phyloP scores from a whole-genome alignment of 1,284 basidiomycete genomes.

The Moesziomyces sp. region DNA sequence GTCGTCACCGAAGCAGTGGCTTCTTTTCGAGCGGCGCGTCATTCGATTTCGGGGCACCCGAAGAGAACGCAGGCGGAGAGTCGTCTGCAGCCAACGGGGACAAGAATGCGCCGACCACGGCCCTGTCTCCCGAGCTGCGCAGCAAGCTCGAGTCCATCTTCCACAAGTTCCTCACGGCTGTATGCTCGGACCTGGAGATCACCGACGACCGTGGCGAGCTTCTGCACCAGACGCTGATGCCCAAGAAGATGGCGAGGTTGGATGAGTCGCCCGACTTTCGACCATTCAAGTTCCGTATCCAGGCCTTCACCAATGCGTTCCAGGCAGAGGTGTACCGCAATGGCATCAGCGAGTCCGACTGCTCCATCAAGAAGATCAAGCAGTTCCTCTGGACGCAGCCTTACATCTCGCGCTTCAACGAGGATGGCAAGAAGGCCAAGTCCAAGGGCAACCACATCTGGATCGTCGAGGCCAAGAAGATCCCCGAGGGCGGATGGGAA shows the following conservation, averaged over 20 bases:
- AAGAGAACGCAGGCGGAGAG: conserved; percentile 30
- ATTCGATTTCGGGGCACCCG: conserved; percentile 30
- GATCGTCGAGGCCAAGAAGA: conserved; percentile 95
- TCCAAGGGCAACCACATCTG: conserved; percentile 99
- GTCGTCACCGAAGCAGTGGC: conserved; percentile 49
- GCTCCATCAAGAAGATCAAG: conserved; percentile 76
- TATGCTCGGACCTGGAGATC: conserved; percentile 92
- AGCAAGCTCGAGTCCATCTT: conserved; percentile 88
- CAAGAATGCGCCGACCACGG: conserved; percentile 24
- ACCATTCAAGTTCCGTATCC: conserved; percentile 99
- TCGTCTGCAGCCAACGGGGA: conserved; percentile 16
- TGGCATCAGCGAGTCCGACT: conserved; percentile 71
- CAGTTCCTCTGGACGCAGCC: conserved; percentile 94
- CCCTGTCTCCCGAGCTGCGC: conserved; percentile 74
- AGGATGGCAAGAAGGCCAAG: conserved; percentile 98
- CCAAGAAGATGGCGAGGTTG: conserved; percentile 69
- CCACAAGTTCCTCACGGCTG: conserved; percentile 84
- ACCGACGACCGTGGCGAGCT: conserved; percentile 94
- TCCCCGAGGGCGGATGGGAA: conserved; percentile 79
- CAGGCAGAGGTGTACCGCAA: conserved; percentile 80
- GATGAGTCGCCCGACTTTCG: conserved; percentile 91
- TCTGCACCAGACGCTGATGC: conserved; percentile 98
- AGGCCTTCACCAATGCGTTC: conserved; percentile 97
- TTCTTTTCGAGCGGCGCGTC: conserved; percentile 52
- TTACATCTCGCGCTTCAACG: conserved; percentile 96